Conservation (phyloP, 2,329 filamentous ascomycete species). For the Botryotinia globosa region DNA sequence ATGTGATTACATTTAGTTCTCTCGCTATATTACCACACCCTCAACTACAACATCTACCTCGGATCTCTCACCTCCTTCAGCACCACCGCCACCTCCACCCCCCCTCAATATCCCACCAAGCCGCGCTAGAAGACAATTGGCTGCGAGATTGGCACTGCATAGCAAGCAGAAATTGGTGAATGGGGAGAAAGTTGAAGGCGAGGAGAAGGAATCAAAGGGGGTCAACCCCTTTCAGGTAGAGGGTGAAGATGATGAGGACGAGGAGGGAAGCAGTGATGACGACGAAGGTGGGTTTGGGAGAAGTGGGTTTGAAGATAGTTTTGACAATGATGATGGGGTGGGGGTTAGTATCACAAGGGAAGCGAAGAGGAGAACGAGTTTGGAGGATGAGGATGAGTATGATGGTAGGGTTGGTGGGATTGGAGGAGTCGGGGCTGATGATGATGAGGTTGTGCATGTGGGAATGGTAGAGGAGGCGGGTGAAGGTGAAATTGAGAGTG, state of each 20-base stretch:
- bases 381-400: constrained; percentile 38
- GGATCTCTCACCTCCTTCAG: constrained; percentile 54
- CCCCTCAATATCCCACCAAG: constrained; percentile 84
- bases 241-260: constrained; percentile 36
- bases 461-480: constrained; percentile 16
- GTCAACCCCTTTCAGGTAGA: constrained; percentile 38
- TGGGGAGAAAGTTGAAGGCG: constrained; percentile 26
- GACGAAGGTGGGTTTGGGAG: constrained; percentile 23
- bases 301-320: constrained; percentile 14
- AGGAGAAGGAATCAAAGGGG: constrained; percentile 27
- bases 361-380: constrained; percentile 38
- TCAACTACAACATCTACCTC: constrained; percentile 33
- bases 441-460: constrained; percentile 31
- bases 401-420: constrained; percentile 35
- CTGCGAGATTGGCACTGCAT: constrained; percentile 77
- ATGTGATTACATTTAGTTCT: constrained; percentile 34
- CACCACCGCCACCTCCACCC: constrained; percentile 66
- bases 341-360: constrained; percentile 35
- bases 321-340: constrained; percentile 15
- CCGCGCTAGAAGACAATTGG: constrained; percentile 82
- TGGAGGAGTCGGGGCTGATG: constrained; percentile 21
- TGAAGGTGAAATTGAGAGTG: background rate
- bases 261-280: constrained; percentile 31
- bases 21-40: constrained; percentile 39
- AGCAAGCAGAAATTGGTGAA: constrained; percentile 52